phyloP scores from a whole-genome alignment of 257 asterid species.

The Orobanche coerulescens region DNA sequence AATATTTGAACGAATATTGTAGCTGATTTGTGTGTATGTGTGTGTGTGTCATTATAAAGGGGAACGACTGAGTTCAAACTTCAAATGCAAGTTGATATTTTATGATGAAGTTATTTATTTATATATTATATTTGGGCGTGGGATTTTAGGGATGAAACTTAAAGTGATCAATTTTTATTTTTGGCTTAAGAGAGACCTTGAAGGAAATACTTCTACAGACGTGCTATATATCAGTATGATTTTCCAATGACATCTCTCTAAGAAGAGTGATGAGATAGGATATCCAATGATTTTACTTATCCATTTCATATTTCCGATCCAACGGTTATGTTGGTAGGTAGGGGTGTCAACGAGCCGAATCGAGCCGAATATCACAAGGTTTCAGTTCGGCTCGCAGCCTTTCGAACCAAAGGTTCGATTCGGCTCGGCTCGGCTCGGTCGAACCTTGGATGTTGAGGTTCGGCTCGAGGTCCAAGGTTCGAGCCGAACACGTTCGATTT shows the following conservation, averaged over 20 bases:
- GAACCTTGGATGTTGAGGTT: too few species aligned
- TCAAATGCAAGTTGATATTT: conserved; percentile 10
- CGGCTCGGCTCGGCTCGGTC: too few species aligned
- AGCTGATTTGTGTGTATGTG: neutral
- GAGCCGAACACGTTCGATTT: too few species aligned
- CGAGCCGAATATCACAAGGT: too few species aligned
- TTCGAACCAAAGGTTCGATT: too few species aligned
- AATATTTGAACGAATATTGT: neutral
- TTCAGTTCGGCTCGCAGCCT: too few species aligned
- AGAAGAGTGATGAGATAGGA: neutral
- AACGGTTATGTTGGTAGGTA: too few species aligned
- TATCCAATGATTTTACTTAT: neutral
- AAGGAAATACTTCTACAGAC: neutral
- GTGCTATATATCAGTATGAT: neutral
- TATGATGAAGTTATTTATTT: neutral
- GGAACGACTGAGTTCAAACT: conserved; percentile 4
- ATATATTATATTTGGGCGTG: neutral
- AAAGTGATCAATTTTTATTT: neutral
- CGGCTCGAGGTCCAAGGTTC: too few species aligned
- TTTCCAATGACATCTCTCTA: neutral
- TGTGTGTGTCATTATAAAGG: neutral
- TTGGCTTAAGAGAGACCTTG: neutral
- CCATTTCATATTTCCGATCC: neutral
- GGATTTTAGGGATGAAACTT: neutral
- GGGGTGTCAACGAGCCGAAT: too few species aligned